phyloP scores from a whole-genome alignment of 2,329 filamentous ascomycete genomes.

The Colletotrichum truncatum region DNA sequence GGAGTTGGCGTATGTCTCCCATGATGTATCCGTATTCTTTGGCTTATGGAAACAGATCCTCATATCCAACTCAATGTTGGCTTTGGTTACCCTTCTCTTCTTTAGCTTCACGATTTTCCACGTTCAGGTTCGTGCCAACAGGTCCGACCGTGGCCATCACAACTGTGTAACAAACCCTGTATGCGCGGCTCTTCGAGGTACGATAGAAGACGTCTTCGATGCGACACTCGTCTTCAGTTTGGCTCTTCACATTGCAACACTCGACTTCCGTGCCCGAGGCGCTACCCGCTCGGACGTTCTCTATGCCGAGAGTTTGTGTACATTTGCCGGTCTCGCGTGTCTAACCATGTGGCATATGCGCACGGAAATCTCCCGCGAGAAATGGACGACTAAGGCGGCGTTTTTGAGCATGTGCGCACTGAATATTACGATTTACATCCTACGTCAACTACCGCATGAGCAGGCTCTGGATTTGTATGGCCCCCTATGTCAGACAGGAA shows the following conservation, averaged over 20 bases:
- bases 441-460: neutral
- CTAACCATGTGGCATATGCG: neutral
- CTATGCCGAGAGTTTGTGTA: neutral
- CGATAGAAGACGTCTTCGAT: neutral
- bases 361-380: neutral
- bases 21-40: no score
- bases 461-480: neutral
- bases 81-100: neutral
- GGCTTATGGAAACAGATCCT: neutral
- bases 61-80: neutral
- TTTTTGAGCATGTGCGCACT: neutral
- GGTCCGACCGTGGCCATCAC: neutral
- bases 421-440: neutral
- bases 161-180: neutral
- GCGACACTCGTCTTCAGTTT: neutral
- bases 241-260: neutral
- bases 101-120: neutral
- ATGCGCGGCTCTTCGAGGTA: neutral
- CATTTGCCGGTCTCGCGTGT: neutral
- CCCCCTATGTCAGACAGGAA: neutral
- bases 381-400: neutral
- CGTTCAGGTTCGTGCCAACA: neutral
- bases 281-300: neutral
- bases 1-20: neutral
- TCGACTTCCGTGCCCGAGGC: neutral